These are phyloP conservation scores for Tagetes erecta DNA, from an alignment of 129 eudicot genomes.

Conservation along the genomic window DNA sequence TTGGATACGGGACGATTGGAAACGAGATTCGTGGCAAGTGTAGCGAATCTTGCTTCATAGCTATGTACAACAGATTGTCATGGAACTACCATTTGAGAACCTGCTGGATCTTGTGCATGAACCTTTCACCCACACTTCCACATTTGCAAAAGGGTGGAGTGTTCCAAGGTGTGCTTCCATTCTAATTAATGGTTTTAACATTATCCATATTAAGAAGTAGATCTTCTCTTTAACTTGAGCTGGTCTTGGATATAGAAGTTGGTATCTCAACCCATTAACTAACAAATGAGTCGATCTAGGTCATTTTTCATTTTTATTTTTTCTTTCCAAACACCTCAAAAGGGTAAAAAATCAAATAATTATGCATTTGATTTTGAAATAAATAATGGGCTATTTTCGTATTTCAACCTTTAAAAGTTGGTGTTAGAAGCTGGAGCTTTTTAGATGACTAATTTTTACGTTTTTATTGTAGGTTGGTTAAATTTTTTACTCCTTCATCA, in stretches of 20 bases:
- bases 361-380: background rate
- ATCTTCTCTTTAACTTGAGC: background rate
- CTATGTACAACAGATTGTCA: conserved; percentile 61
- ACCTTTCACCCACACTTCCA: conserved; percentile 94
- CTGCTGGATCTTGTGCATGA: conserved; percentile 98
- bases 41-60: no score
- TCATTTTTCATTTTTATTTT: no score
- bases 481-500: conserved; percentile 87
- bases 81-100: conserved; percentile 96
- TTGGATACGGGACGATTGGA: no score
- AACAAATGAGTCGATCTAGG: background rate
- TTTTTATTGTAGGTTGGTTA: conserved; percentile 73
- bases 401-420: background rate
- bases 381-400: background rate
- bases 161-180: conserved; percentile 68
- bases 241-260: background rate
- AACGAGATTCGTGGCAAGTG: no score
- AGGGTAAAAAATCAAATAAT: background rate
- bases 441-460: conserved; percentile 15
- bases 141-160: conserved; percentile 98
- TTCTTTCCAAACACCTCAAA: background rate
- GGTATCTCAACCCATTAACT: background rate
- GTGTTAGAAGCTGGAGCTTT: background rate
- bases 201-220: background rate
- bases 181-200: background rate